Evolutionary conservation across 1,284 basidiomycete genomes (phyloP), one percentile per base, ranked within the genome.

Genomic region (Hypsizygus ulmarius): DNA sequence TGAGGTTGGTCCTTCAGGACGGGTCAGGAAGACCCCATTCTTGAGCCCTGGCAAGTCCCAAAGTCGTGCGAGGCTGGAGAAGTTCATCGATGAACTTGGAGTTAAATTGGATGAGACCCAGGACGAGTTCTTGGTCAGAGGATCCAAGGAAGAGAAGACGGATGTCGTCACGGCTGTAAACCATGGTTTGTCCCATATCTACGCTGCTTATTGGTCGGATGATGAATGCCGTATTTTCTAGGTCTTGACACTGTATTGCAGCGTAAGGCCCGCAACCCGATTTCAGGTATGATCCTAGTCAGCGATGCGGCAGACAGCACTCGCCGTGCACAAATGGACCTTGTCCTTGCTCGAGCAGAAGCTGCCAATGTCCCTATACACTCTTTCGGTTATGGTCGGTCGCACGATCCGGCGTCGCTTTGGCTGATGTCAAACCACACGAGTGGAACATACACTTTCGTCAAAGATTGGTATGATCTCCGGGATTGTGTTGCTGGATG

Each of bases 371-470:
- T 96, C 18, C 94, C 96, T 1, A 95, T 99, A 47, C 96, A 99
- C 68, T 90, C 93, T 1, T 90, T 99, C 57, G 96, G 96, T 39
- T 99, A 96, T 64, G 95, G 95, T 44, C 90, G 93, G 53, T 90
- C 90, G 11, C 96, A 98, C 65, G 95, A 99, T 65, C 95, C 96
- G 5, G 91, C 92, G 2, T 95, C 93, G n/a, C 80, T 99, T 12
- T 99, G 96, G 96, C 83, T 97, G 37, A 93, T 99, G 75, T 97
- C 94, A 9, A 97, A 97, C 68, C 93, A 97, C 65, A 98, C 96
- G 0, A 81, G 83, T 49, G 96, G 95, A 33, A 94, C 91, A n/a
- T 98, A 98, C 71, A 97, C 94, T 5, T 97, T 95, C 60, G 92
- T 97, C 48, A 89, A 89, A 66, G 94, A 97, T 63, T 96, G 93